Base-by-base conservation (phyloP, 1,139 yeast genomes). In the Yamadazyma trypodendri region DNA sequence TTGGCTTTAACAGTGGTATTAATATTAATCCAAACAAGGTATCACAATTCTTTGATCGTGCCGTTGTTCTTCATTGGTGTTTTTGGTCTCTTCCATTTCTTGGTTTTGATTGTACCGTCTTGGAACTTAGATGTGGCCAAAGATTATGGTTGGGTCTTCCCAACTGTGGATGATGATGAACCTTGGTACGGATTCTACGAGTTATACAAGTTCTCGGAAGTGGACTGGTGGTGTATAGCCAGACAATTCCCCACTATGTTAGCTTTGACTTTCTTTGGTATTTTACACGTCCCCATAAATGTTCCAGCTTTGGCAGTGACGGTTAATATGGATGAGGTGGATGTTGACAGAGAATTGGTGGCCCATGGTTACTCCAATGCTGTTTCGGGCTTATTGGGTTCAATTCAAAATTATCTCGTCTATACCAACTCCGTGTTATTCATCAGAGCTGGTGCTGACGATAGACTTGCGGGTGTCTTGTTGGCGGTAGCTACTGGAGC, bases 301-400 rank as follows among this genome's bases (percentile, higher is more conserved):
- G 97, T 92, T 6, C 98, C 98, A 2, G 97, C 98, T 0, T 69
- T 92, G 40, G 97, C 97, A 0, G 94, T 92, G 13, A 84, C 96
- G 2, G 76, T 87, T 4, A 88, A 89, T 4, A 84, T 86, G 74
- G 92, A 84, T 56, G 84, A 83, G 45, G 78, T 85, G 46, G 96
- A 90, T 55, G 95, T 92, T 21, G 96, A 92, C 60, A 75, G 92
- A 41, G 98, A 92, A 61, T 73, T 92, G 43, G 84, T 90, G 30
- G 97, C 97, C 1, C 98, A 92, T 61, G 98, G 98, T 3, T 75
- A 84, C 44, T 87, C 96, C n/a, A 92, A 92, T 56, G 81, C 84
- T 6, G 52, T 92, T 10, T 85, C 96, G 33, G 98, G 98, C 2
- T 49, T 80, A 20, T 54, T 77, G 32, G 98, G 98, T 0, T 83